A percentile compares a stretch with the other conserved stretches of the same genome.
Conservation (phyloP, 2,329 filamentous ascomycete genomes). For the Cryphonectria nitschkei region DNA sequence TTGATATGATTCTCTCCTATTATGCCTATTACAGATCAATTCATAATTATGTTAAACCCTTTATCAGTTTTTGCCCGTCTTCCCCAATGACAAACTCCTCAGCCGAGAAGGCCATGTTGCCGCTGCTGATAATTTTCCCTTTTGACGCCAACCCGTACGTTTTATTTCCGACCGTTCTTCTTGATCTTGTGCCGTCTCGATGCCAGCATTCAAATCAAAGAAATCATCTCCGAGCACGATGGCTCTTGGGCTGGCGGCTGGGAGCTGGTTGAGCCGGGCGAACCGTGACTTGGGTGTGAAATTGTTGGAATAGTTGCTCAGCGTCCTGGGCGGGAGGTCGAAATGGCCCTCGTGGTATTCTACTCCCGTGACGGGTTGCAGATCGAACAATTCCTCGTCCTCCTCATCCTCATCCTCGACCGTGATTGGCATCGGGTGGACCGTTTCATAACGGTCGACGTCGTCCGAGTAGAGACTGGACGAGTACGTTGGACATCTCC, state of each 20-base stretch:
- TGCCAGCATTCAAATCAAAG: neutral
- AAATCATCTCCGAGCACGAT: slow-evolving; percentile 7
- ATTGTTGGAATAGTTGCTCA: slow-evolving; percentile 3
- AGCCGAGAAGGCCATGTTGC: slow-evolving; percentile 4
- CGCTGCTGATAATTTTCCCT: neutral
- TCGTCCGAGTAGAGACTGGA: slow-evolving; percentile 21
- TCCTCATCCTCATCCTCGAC: neutral
- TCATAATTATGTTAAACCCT: neutral
- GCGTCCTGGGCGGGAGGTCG: slow-evolving; percentile 12
- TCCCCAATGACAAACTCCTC: neutral
- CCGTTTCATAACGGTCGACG: neutral
- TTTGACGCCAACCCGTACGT: neutral
- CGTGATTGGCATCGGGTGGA: neutral
- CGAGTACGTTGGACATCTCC: slow-evolving; percentile 12
- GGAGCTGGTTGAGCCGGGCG: slow-evolving; percentile 24
- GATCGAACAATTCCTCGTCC: neutral
- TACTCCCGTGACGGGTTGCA: neutral
- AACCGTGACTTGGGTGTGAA: slow-evolving; percentile 22
- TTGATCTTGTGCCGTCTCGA: neutral
- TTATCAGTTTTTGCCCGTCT: neutral
- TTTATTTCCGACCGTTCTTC: neutral
- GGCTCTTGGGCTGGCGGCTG: slow-evolving; percentile 12
- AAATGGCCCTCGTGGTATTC: slow-evolving; percentile 9
- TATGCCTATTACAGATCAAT: neutral
- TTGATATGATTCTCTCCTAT: no score